Base-by-base conservation (phyloP, 2,329 filamentous ascomycete species). In the Trichoderma asperellum region DNA sequence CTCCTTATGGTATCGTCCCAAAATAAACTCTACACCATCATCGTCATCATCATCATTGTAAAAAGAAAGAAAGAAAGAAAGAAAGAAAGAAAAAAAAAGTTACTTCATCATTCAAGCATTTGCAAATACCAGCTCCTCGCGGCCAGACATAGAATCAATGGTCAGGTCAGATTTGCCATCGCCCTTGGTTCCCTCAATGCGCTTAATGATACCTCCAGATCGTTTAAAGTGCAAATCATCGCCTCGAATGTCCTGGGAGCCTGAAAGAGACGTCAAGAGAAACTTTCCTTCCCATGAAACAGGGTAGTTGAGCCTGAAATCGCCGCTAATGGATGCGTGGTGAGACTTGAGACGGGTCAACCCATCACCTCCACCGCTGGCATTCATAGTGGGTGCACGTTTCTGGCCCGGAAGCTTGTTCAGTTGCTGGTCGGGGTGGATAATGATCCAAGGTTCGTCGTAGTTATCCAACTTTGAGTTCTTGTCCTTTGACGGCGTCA, bases 251-350 rank as follows among this genome's bases (percentile, higher is more conserved):
- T 70, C 65, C 35, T 86, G 76, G 11, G 68, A 71, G 2, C 85
- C 85, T 29, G 80, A 80, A 18, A 83, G 76, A 21, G 80, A 79
- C 69, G 79, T 68, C 14, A 82, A 80, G 11, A 71, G 71, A 40
- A 87, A 75, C 24, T 72, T 71, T 16, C 86, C 86, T 71, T 83
- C 82, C 86, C 86, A 88, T 2, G 80, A 77, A 27, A 73, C 73
- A 0, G 86, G 86, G 72, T 86, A 87, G 18, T 62, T 70, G 27
- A 87, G 76, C 16, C 73, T 73, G 59, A 86, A 72, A 37, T 74
- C 60, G 7, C 84, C 85, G 66, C 83, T 84, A 11, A 84, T 80
- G 52, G 82, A 81, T 27, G 70, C 76, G 76, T 88, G 85, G 7
- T 73, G 71, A 2, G 82, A 80, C 43, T 76, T 72, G 5, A 88